Evolutionary conservation across 2,329 filamentous ascomycete species (phyloP).

Genomic region (Phaeomoniella chlamydospora): DNA sequence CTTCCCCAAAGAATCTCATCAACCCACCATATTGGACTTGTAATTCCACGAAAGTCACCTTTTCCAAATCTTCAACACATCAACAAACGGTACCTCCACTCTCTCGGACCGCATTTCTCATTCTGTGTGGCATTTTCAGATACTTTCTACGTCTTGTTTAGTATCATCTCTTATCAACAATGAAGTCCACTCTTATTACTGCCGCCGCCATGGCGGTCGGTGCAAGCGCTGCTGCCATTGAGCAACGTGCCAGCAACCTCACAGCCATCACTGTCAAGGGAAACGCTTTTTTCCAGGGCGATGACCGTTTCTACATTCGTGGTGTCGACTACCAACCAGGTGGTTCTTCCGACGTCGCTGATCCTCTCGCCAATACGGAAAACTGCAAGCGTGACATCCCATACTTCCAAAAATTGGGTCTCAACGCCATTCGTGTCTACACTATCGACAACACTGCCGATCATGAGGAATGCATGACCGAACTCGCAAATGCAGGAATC

Average conservation of each 20-base stretch:
- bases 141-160: neutral
- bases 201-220: neutral
- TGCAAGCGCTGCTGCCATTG: neutral
- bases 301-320: conserved; percentile 39
- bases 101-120: neutral
- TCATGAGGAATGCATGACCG: conserved; percentile 76
- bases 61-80: neutral
- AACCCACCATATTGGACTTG: neutral
- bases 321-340: conserved; percentile 51
- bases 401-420: conserved; percentile 69
- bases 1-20: no score
- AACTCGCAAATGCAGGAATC: conserved; percentile 69
- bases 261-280: neutral
- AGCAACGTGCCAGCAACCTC: neutral
- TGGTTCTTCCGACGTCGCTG: conserved; percentile 46
- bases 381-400: conserved; percentile 67
- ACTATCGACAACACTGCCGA: conserved; percentile 72
- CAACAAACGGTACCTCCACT: neutral
- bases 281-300: conserved; percentile 46
- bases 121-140: no score
- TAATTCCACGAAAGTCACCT: neutral
- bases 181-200: neutral
- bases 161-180: neutral
- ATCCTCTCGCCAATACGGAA: conserved; percentile 59
- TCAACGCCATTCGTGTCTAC: conserved; percentile 90